Evolutionary conservation across 495 filamentous ascomycete genomes (phyloP), one percentile per base, ranked within the genome.

Genomic region (Hypoxylon rickii): DNA sequence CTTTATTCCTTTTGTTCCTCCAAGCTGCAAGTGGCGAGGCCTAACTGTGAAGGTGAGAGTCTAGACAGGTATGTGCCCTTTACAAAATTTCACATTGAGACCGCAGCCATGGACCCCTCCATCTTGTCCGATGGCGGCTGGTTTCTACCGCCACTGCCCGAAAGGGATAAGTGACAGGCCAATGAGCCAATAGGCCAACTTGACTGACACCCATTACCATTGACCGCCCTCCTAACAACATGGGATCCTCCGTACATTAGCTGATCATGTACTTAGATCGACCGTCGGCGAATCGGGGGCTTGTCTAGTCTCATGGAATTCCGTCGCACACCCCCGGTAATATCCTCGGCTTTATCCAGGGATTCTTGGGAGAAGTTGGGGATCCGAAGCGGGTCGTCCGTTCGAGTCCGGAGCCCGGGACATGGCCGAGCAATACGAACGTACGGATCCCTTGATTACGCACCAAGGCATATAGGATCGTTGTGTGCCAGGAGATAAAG

Each of bases 381-480:
- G 61, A 36, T 64, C 61, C 61, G 61, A 44, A 18, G 31, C 54
- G 51, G 42, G 41, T 58, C 50, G 38, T 64, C 55, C 61, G 61
- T 36, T 31, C 33, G 43, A 64, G 53, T 61, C 61, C 61, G 61
- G 55, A 41, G 37, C 44, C 51, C 61, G 61, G 55, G 36, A 47
- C 34, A 17, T 26, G 36, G 32, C 22, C 26, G 48, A 17, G 33
- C 38, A 15, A 20, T 19, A 15, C 53, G 48, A 31, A 19, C 31
- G 21, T 31, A 36, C 53, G 48, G 48, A 58, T 41, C 44, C 21
- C 22, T 19, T 42, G 59, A 56, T 63, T 63, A 63, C 59, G 53
- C 51, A 44, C 49, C 48, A 16, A 58, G 41, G 43, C 46, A 41
- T 41, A 2, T 19, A 40, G 15, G 38, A 44, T 42, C 42, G 37